phyloP scores from a whole-genome alignment of 345 rosid genomes.

The Sonneratia caseolaris region DNA sequence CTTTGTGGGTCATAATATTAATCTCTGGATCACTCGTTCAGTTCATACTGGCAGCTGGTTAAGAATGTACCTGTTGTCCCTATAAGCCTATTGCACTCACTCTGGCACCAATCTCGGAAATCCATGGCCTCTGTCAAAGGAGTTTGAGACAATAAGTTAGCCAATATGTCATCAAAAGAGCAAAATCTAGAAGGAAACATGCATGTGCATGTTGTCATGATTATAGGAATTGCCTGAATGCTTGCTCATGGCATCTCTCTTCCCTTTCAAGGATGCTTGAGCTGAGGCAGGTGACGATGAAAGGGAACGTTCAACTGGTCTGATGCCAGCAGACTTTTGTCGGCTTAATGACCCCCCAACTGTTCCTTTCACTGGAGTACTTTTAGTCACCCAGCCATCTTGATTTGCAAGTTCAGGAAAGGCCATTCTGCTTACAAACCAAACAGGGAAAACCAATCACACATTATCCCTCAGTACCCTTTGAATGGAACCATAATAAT shows the following conservation, averaged over 20 bases:
- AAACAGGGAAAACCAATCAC: background rate
- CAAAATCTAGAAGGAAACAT: background rate
- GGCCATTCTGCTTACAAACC: constrained; percentile 36
- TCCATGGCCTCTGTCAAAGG: constrained; percentile 77
- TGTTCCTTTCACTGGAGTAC: constrained; percentile 41
- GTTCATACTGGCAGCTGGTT: background rate
- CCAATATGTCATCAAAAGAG: background rate
- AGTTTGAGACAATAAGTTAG: constrained; percentile 9
- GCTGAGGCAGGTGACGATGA: constrained; percentile 44
- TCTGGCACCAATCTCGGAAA: constrained; percentile 91
- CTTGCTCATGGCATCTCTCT: constrained; percentile 40
- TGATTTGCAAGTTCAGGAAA: constrained; percentile 54
- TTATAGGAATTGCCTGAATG: constrained; percentile 45
- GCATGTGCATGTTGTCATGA: background rate
- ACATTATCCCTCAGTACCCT: background rate
- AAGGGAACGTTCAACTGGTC: constrained; percentile 32
- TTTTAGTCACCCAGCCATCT: constrained; percentile 69
- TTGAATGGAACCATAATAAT: background rate
- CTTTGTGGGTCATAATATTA: no score
- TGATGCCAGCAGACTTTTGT: constrained; percentile 52
- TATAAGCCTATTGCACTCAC: constrained; percentile 74
- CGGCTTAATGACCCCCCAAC: constrained; percentile 42
- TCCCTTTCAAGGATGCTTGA: constrained; percentile 49
- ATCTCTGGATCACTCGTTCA: constrained; percentile 4
- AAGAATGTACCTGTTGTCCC: constrained; percentile 63